Percentiles rank a stretch among this genome's conserved stretches.
Evolutionary conservation across 164 flowering plant species (phyloP).

Genomic region (Cinnamomum micranthum): DNA sequence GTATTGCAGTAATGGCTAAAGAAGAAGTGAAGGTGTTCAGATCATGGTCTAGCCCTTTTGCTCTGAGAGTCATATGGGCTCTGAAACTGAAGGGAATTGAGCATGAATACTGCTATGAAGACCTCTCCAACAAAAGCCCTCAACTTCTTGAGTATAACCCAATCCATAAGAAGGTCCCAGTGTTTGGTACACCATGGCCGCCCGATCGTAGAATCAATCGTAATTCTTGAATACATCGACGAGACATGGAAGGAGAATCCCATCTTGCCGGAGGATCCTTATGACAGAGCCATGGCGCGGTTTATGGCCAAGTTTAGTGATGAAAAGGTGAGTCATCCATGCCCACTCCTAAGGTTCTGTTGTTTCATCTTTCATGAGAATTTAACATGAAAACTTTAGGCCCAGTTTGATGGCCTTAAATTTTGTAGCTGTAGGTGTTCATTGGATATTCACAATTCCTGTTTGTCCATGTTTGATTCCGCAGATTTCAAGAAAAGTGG

Average conservation of each 20-base stretch:
- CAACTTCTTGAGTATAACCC: slow-evolving; percentile 4
- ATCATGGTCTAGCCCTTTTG: slow-evolving; percentile 5
- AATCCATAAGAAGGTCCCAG: slow-evolving; percentile 6
- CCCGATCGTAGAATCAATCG: neutral
- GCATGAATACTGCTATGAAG: slow-evolving; percentile 2
- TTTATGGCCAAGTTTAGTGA: slow-evolving; percentile 6
- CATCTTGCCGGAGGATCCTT: slow-evolving; percentile 5
- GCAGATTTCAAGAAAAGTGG: neutral
- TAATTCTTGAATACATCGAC: slow-evolving; percentile 11
- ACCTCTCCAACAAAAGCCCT: slow-evolving; percentile 1
- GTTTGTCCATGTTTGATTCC: neutral
- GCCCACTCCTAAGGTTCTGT: neutral
- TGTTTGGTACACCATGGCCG: slow-evolving; percentile 4
- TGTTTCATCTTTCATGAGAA: too few relatives aligned
- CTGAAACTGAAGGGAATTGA: slow-evolving; percentile 10
- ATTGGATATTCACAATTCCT: neutral
- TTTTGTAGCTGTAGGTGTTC: neutral
- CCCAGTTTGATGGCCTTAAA: neutral
- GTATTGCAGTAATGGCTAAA: neutral
- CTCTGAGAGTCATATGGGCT: slow-evolving; percentile 3
- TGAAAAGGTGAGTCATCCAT: slow-evolving; percentile 4
- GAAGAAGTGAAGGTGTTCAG: slow-evolving; percentile 15
- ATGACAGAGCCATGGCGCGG: slow-evolving; percentile 4
- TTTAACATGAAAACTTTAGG: too few relatives aligned
- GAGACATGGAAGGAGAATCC: slow-evolving; percentile 11